phyloP scores from a whole-genome alignment of 805 yeast species.

The Candida oleophila region DNA sequence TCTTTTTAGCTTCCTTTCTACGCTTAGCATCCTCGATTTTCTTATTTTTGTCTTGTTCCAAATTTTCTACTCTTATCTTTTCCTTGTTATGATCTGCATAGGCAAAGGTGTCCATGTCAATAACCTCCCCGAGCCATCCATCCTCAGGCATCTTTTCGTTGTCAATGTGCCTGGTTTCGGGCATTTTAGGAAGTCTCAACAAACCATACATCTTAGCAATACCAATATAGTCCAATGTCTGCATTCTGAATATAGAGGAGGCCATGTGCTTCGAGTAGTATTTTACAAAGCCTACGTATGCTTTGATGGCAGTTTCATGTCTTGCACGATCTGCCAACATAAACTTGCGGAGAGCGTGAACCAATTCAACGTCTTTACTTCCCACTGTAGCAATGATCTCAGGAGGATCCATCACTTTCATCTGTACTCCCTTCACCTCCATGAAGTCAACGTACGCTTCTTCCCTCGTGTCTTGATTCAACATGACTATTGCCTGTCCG shows the following conservation, averaged over 20 bases:
- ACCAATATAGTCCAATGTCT: conserved; percentile 66
- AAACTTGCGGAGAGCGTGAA: conserved; percentile 43
- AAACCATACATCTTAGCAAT: conserved; percentile 78
- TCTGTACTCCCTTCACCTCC: conserved; percentile 59
- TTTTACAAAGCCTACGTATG: conserved; percentile 80
- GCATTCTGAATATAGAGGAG: conserved; percentile 78
- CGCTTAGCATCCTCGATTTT: conserved; percentile 39
- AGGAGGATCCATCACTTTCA: conserved; percentile 41
- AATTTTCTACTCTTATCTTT: conserved; percentile 53
- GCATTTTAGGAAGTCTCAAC: conserved; percentile 88
- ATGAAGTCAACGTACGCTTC: conserved; percentile 79
- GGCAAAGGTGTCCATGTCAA: conserved; percentile 66
- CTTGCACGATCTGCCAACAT: conserved; percentile 70
- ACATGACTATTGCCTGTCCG: conserved; percentile 76
- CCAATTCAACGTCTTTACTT: not conserved
- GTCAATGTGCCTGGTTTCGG: conserved; percentile 63
- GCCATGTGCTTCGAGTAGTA: conserved; percentile 89
- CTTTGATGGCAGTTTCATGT: conserved; percentile 75
- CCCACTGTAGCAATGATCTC: conserved; percentile 7
- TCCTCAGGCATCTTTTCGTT: conserved; percentile 55
- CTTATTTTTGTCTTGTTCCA: conserved; percentile 45
- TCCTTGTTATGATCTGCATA: conserved; percentile 71
- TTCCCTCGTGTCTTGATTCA: conserved; percentile 72
- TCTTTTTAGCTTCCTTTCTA: conserved; percentile 45
- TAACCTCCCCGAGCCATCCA: conserved; percentile 68